Evolutionary conservation across 345 rosid genomes (phyloP).

Genomic region (Eucalyptus cloeziana): DNA sequence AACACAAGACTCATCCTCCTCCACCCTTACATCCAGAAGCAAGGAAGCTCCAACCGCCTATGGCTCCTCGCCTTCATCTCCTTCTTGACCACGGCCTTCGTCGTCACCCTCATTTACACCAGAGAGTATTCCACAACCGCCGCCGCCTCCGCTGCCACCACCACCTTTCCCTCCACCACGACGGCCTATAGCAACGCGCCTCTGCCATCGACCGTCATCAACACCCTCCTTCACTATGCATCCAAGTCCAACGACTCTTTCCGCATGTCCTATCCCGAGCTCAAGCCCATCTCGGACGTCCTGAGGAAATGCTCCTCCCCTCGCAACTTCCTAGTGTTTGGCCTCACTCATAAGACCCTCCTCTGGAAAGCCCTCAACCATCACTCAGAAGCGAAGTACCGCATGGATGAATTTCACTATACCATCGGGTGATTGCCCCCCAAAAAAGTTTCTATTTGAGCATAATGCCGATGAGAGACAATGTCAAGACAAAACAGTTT

Average conservation of each 20-base stretch:
- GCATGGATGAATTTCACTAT: neutral
- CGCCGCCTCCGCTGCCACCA: neutral
- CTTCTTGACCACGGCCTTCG: conserved; percentile 70
- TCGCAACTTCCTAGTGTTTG: conserved; percentile 76
- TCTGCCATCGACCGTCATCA: conserved; percentile 57
- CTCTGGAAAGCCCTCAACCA: conserved; percentile 81
- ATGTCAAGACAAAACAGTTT: neutral
- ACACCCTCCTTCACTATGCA: conserved; percentile 76
- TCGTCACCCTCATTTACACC: conserved; percentile 67
- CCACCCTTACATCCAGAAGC: conserved; percentile 85
- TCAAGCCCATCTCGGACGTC: conserved; percentile 34
- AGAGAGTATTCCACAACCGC: conserved; percentile 29
- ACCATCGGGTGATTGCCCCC: neutral
- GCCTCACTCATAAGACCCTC: conserved; percentile 74
- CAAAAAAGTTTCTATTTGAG: neutral
- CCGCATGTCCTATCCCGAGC: no score
- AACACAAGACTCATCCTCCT: conserved; percentile 87
- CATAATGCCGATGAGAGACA: neutral
- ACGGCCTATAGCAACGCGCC: conserved; percentile 11
- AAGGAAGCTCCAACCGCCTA: conserved; percentile 53
- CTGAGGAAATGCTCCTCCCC: conserved; percentile 81
- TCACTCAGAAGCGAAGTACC: neutral
- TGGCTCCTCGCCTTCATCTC: conserved; percentile 85
- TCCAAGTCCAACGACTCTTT: conserved; percentile 67
- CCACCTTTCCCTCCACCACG: conserved; percentile 5